Evolutionary conservation across 2,329 filamentous ascomycete species (phyloP), one percentile per base, ranked within the genome.

Genomic region (Colletotrichum spinosum): DNA sequence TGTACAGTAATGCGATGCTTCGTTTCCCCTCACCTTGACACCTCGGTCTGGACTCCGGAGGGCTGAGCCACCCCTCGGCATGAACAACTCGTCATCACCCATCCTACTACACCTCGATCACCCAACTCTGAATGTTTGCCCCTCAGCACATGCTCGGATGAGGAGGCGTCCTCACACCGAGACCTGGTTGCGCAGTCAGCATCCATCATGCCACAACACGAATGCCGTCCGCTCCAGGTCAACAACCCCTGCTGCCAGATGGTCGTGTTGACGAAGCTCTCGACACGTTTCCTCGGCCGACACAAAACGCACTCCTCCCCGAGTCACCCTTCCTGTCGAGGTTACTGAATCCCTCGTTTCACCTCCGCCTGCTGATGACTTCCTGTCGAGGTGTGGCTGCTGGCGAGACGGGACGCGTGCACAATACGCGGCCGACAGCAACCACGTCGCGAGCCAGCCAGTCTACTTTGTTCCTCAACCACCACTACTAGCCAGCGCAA

Each of bases 171-270:
- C 33, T 41, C 13, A 15, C 11, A 35, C 42, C 33, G 25, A 33
- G 51, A 37, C 15, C 17, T 9, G 35, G 46, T 37, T 50, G 39
- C 57, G 50, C 57, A 55, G 62, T 62, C 59, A 66, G 57, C 62
- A 42, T 44, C 45, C n/a, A 50, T 58, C 55, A 58, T 51, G 55
- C 55, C 55, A 37, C 17, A 17, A 17, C 17, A 17, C 17, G 17
- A 17, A 17, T 17, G 17, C 17, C 17, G 17, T 17, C 17, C 17
- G 17, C 17, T 17, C 17, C 17, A 17, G 17, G 17, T 17, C 17
- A 17, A 17, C 17, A 17, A 17, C 2, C 17, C 15, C 4, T 42
- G 37, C 33, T 25, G 45, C 53, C 53, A 25, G 25, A 25, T 25
- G 25, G 25, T 25, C 25, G 25, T 25, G 25, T 25, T 25, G 25